Evolutionary conservation across 2,329 filamentous ascomycete species (phyloP).

Genomic region (Colletotrichum liriopes): DNA sequence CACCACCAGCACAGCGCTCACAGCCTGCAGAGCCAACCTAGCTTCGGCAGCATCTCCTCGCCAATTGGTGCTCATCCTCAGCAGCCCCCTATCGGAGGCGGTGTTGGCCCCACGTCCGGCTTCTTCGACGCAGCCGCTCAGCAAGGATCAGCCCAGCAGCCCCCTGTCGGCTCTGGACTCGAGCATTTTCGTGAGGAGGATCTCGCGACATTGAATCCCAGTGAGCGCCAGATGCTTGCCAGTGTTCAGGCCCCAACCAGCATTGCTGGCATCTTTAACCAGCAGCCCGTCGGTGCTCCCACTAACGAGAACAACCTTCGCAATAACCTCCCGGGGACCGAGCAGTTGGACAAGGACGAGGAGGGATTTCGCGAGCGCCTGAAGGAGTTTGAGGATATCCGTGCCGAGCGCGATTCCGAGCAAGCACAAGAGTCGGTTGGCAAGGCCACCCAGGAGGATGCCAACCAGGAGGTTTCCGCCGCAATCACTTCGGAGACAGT

Average conservation of each 20-base stretch:
- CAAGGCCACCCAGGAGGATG: slow-evolving; percentile 42
- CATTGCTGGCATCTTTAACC: slow-evolving; percentile 47
- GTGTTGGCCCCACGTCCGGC: slow-evolving; percentile 71
- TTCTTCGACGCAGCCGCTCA: slow-evolving; percentile 77
- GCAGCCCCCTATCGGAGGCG: slow-evolving; percentile 64
- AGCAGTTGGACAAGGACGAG: slow-evolving; percentile 67
- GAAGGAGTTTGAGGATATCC: slow-evolving; percentile 85
- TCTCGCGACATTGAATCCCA: slow-evolving; percentile 73
- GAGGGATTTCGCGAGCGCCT: slow-evolving; percentile 80
- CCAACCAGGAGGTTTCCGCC: slow-evolving; percentile 29
- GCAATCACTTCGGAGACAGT: slow-evolving; percentile 38
- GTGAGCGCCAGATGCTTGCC: slow-evolving; percentile 69
- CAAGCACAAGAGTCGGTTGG: slow-evolving; percentile 53
- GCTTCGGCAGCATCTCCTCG: slow-evolving; percentile 95
- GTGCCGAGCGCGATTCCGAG: slow-evolving; percentile 79
- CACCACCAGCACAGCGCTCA: slow-evolving; percentile 97
- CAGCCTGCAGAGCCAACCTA: slow-evolving; percentile 96
- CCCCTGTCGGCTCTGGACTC: slow-evolving; percentile 49
- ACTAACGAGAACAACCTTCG: slow-evolving; percentile 58
- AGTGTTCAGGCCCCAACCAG: slow-evolving; percentile 53
- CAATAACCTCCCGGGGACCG: slow-evolving; percentile 64
- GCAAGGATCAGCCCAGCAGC: slow-evolving; percentile 57
- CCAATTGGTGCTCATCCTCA: slow-evolving; percentile 73
- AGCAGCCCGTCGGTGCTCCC: slow-evolving; percentile 57
- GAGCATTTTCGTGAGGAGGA: slow-evolving; percentile 81